Percentiles rank a stretch among this genome's conserved stretches.
phyloP scores from a whole-genome alignment of 2,329 filamentous ascomycete genomes.

The Talaromyces sp. region DNA sequence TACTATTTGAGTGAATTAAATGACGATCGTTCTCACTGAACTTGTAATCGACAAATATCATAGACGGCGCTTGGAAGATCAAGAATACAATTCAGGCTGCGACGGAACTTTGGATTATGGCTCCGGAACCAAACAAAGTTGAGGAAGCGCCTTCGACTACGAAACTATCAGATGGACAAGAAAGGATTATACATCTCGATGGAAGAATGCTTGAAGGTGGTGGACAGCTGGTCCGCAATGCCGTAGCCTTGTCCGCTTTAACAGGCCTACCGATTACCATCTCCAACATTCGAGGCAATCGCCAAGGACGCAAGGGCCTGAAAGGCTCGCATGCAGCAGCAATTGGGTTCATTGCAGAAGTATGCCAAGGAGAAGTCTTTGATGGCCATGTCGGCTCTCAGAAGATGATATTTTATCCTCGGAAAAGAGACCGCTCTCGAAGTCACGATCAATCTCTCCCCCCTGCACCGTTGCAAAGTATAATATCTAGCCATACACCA shows the following conservation, averaged over 20 bases:
- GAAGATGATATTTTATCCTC: slow-evolving; percentile 34
- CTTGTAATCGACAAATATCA: background rate
- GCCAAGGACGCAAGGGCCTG: slow-evolving; percentile 49
- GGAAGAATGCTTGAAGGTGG: slow-evolving; percentile 60
- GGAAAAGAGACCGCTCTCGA: slow-evolving; percentile 1
- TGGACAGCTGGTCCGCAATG: slow-evolving; percentile 58
- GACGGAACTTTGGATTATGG: background rate
- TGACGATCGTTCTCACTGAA: background rate
- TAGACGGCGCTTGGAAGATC: background rate
- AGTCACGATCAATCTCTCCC: background rate
- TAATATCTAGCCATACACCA: slow-evolving; percentile 14
- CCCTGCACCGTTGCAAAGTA: background rate
- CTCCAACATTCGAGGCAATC: slow-evolving; percentile 53
- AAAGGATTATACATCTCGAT: slow-evolving; percentile 41
- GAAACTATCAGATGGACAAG: background rate
- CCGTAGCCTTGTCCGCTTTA: slow-evolving; percentile 54
- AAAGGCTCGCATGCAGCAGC: slow-evolving; percentile 57
- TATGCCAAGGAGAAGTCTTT: slow-evolving; percentile 44
- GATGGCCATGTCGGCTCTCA: slow-evolving; percentile 36
- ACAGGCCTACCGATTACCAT: slow-evolving; percentile 51
- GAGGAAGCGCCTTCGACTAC: background rate
- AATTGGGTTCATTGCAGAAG: slow-evolving; percentile 51
- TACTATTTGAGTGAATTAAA: background rate
- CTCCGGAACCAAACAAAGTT: background rate
- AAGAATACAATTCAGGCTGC: background rate